These are phyloP conservation scores for Cubamyces sp. DNA, from an alignment of 768 basidiomycete genomes.

Conservation along the genomic window DNA sequence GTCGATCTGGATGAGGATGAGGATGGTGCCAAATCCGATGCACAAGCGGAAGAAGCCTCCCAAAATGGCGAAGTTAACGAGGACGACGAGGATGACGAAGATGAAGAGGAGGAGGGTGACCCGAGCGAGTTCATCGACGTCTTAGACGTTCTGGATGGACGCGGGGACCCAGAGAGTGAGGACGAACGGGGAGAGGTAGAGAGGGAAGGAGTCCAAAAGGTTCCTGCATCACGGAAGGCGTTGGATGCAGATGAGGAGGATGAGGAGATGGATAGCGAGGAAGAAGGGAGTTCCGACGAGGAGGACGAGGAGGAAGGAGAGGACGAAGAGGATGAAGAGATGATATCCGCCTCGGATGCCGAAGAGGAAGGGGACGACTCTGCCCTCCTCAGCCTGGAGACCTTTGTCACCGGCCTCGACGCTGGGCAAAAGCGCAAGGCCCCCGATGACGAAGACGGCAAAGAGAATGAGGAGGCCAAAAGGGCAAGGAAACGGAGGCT, in stretches of 20 bases:
- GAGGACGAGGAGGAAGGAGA: conserved; percentile 41
- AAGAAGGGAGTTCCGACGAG: conserved; percentile 38
- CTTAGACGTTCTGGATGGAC: conserved; percentile 68
- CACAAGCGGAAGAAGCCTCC: conserved; percentile 46
- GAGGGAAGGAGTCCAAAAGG: conserved; percentile 30
- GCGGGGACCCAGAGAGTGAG: conserved; percentile 46
- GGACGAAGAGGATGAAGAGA: conserved; percentile 43
- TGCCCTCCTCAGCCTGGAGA: conserved; percentile 70
- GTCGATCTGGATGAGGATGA: conserved; percentile 69
- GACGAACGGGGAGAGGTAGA: conserved; percentile 45
- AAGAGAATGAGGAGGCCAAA: conserved; percentile 31
- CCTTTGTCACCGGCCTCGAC: conserved; percentile 72
- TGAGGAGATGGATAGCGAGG: conserved; percentile 34
- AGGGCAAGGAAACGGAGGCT: conserved; percentile 59
- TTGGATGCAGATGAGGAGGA: conserved; percentile 42
- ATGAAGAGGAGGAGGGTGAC: conserved; percentile 43
- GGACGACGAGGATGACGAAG: conserved; percentile 33
- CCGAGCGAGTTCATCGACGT: conserved; percentile 65
- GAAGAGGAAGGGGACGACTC: conserved; percentile 52
- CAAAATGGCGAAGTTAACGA: conserved; percentile 32
- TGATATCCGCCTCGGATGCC: conserved; percentile 36
- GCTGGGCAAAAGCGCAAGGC: conserved; percentile 74
- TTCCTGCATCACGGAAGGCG: conserved; percentile 28
- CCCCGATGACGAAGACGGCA: conserved; percentile 42
- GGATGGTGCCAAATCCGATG: conserved; percentile 38